These are phyloP conservation scores for Pichia membranifaciens DNA, from an alignment of 805 yeast species.

Conservation along the genomic window DNA sequence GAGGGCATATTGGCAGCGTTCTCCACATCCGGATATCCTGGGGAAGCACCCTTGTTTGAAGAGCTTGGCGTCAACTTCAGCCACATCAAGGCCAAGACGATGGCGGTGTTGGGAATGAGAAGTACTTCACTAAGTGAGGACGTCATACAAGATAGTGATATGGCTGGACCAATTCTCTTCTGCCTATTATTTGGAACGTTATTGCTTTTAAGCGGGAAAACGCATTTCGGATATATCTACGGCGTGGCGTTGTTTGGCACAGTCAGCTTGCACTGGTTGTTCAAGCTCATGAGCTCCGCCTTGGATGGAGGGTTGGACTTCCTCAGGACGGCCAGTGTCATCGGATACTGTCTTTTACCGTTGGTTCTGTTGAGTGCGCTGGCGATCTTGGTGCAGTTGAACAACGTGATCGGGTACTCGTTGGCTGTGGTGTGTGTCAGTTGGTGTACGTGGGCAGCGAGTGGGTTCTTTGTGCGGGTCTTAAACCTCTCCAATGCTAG, in stretches of 20 bases:
- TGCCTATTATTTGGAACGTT: slow-evolving; percentile 82
- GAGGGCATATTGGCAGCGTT: slow-evolving; percentile 85
- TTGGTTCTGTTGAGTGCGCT: slow-evolving; percentile 71
- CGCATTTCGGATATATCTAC: slow-evolving; percentile 94
- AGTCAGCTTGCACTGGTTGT: slow-evolving; percentile 71
- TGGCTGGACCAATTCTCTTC: slow-evolving; percentile 92
- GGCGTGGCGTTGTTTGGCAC: slow-evolving; percentile 95
- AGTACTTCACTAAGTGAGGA: slow-evolving; percentile 58
- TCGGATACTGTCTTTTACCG: slow-evolving; percentile 92
- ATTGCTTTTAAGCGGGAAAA: slow-evolving; percentile 80
- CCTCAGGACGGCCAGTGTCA: slow-evolving; percentile 76
- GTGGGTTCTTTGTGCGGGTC: slow-evolving; percentile 86
- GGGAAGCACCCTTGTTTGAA: slow-evolving; percentile 89
- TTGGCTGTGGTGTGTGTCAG: slow-evolving; percentile 60
- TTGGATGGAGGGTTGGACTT: slow-evolving; percentile 38
- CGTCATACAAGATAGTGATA: slow-evolving; percentile 79
- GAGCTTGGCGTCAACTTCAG: slow-evolving; percentile 90
- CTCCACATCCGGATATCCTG: slow-evolving; percentile 87
- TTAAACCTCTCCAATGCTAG: slow-evolving; percentile 80
- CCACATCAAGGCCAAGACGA: slow-evolving; percentile 79
- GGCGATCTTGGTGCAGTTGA: slow-evolving; percentile 61
- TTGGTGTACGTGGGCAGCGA: slow-evolving; percentile 92
- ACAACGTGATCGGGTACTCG: slow-evolving; percentile 68
- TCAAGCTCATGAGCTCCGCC: slow-evolving; percentile 76
- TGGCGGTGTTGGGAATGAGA: slow-evolving; percentile 76